Conservation (phyloP, 2,329 filamentous ascomycete genomes). For the Epichloe uncinata region DNA sequence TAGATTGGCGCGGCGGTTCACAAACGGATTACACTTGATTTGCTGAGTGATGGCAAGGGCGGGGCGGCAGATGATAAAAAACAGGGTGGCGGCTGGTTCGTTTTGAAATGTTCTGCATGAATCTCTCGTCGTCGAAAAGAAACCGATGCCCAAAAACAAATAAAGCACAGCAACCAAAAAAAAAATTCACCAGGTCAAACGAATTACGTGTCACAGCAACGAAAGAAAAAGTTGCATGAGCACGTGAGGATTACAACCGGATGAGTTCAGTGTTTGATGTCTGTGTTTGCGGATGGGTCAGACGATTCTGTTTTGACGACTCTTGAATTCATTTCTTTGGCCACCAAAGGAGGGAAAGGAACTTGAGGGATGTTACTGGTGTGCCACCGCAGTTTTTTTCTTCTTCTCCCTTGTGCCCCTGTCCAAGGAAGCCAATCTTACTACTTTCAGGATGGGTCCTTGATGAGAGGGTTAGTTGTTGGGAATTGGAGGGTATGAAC, state of each 20-base stretch:
- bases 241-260: slow-evolving; percentile 1
- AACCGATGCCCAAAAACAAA: slow-evolving; percentile 16
- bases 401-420: neutral
- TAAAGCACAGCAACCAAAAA: slow-evolving; percentile 19
- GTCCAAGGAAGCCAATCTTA: slow-evolving; percentile 6
- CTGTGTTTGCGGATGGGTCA: neutral
- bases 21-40: slow-evolving; percentile 35
- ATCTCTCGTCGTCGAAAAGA: slow-evolving; percentile 17
- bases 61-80: slow-evolving; percentile 17
- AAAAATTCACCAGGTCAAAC: neutral
- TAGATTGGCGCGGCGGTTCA: slow-evolving; percentile 42
- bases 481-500: slow-evolving; percentile 8
- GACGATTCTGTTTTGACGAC: neutral
- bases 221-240: neutral
- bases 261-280: neutral
- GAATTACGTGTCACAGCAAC: neutral
- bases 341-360: neutral
- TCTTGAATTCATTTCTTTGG: neutral
- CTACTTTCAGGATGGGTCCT: slow-evolving; percentile 2
- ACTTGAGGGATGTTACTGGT: slow-evolving; percentile 1
- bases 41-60: slow-evolving; percentile 32
- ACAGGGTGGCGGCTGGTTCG: slow-evolving; percentile 17
- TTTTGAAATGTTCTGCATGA: slow-evolving; percentile 23
- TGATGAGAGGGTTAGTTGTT: neutral
- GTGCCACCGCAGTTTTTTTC: neutral